Evolutionary conservation across 768 basidiomycete species (phyloP), one percentile per base, ranked within the genome.

Genomic region (Russula sp.): DNA sequence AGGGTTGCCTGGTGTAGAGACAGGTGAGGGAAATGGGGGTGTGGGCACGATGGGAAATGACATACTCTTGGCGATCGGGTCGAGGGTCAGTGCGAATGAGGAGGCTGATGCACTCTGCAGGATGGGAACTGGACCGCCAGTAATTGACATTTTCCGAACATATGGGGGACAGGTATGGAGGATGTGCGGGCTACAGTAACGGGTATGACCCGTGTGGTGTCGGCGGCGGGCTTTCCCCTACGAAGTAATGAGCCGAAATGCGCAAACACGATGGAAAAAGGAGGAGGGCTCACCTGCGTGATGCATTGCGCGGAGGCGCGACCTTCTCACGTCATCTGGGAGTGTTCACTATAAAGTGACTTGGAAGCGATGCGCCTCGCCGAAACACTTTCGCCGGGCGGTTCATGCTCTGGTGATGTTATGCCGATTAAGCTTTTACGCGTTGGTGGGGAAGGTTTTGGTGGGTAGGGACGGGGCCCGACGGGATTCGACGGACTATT

Each of bases 61-160:
- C 38, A 67, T 59, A 22, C 62, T 57, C 63, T 77, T 73, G 3
- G 74, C 66, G 36, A 77, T 75, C 36, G 76, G 72, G 49, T 77
- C 76, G 18, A 78, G 70, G 8, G 75, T 71, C n/a, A 76, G 66
- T 6, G 74, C 70, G 66, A 74, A 73, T 8, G 72, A 67, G n/a
- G 74, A 74, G 24, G 73, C 64, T 13, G 75, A 74, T 1, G 75
- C 69, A 57, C 70, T 73, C 8, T 72, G 71, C 1, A 72, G 68
- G 22, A 70, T 67, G 5, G 64, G 40, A 38, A 59, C 42, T 8
- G 57, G 55, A 14, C 2, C 30, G 40, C 50, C 58, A 57, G n/a
- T 6, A 4, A 89, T 74, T 20, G 89, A 92, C 24, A 84, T 78
- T 72, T 91, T 92, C 38, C 90, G 83, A 0, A 87, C 90, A 65